Conservation (phyloP, 495 filamentous ascomycete genomes). For the Aspergillus olivimuriae region DNA sequence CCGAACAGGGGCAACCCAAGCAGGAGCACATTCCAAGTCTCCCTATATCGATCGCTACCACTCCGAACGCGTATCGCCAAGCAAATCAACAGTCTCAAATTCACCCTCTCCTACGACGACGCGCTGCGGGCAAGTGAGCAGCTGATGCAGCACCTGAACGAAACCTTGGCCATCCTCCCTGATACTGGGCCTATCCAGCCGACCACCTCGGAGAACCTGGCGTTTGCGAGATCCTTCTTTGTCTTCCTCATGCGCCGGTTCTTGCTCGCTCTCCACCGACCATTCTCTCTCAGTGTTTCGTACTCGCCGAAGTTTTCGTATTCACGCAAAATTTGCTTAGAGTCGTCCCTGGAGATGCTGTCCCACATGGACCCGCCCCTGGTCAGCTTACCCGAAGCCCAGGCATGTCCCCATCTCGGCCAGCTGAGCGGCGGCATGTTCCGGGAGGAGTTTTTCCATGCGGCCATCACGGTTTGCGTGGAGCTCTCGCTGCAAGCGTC, state of each 20-base stretch:
- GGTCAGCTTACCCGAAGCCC: conserved; percentile 6
- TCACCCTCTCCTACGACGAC: conserved; percentile 45
- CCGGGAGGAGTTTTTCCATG: conserved; percentile 34
- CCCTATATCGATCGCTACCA: conserved; percentile 41
- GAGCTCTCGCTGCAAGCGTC: conserved; percentile 30
- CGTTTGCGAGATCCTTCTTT: conserved; percentile 29
- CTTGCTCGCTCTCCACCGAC: conserved; percentile 46
- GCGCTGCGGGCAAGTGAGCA: conserved; percentile 40
- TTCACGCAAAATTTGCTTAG: conserved; percentile 49
- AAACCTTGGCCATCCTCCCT: conserved; percentile 19
- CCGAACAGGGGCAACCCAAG: conserved; percentile 35
- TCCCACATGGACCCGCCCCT: conserved; percentile 32
- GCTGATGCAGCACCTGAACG: conserved; percentile 29
- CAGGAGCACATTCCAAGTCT: conserved; percentile 45
- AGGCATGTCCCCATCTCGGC: conserved; percentile 23
- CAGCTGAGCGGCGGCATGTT: conserved; percentile 34
- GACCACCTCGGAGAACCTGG: conserved; percentile 20
- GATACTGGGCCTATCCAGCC: conserved; percentile 16
- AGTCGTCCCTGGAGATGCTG: conserved; percentile 44
- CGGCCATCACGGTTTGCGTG: conserved; percentile 31
- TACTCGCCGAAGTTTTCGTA: conserved; percentile 47
- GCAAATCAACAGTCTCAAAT: conserved; percentile 43
- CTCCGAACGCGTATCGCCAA: conserved; percentile 44
- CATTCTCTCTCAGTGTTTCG: conserved; percentile 44
- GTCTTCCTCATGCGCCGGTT: conserved; percentile 46